Conservation (phyloP, 192 early-diverging fungal species). For the Kappamyces sp. region DNA sequence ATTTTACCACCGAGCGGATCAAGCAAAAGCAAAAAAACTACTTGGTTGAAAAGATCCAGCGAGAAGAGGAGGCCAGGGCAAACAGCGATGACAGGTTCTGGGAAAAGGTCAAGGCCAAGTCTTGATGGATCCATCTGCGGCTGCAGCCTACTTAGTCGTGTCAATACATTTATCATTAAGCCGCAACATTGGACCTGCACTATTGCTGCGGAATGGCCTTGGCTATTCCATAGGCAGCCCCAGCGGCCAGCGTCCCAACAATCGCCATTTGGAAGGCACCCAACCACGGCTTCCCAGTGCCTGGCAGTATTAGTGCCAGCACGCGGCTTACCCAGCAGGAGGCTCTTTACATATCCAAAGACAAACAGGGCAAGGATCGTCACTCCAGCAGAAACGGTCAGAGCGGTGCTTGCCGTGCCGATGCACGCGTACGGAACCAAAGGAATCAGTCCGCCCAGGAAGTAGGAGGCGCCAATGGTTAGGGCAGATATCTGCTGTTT, state of each 20-base stretch:
- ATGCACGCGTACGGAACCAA: conserved; percentile 55
- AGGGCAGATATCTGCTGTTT: conserved; percentile 38
- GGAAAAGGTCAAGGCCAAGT: not conserved
- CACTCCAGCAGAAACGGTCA: conserved; percentile 44
- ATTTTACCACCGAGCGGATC: not conserved
- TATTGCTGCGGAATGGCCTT: conserved; percentile 22
- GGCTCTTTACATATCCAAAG: conserved; percentile 56
- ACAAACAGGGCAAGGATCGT: conserved; percentile 50
- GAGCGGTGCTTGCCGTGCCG: conserved; percentile 28
- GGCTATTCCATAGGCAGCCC: conserved; percentile 25
- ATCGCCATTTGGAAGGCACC: conserved; percentile 23
- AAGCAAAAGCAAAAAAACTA: not conserved
- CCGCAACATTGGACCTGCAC: not conserved
- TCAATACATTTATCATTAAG: not conserved
- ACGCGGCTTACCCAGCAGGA: conserved; percentile 28
- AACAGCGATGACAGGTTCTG: not conserved
- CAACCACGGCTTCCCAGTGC: not conserved
- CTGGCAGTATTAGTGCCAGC: too few relatives aligned
- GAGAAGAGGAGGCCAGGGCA: not conserved
- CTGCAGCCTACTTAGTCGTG: not conserved
- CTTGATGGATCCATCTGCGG: not conserved
- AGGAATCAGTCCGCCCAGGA: conserved; percentile 61
- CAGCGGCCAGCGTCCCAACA: conserved; percentile 19
- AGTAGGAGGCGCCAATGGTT: conserved; percentile 57
- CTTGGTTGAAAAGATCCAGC: not conserved